Evolutionary conservation across 352 stramenopile genomes (phyloP).

Genomic region (Phytopythium litorale): DNA sequence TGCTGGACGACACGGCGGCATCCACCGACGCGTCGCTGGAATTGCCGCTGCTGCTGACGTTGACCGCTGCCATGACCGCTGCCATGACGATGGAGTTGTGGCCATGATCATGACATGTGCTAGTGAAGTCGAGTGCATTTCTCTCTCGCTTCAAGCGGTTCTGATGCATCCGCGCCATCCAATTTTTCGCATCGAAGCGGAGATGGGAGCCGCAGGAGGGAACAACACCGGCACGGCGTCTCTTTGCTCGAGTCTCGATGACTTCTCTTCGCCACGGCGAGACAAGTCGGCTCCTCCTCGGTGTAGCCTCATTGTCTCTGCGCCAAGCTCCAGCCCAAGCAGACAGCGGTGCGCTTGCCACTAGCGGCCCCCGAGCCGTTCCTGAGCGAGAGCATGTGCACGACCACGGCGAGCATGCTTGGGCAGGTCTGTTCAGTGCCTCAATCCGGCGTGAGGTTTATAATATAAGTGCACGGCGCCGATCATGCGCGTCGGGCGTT

Average conservation of each 20-base stretch:
- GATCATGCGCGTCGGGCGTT: constrained; percentile 8
- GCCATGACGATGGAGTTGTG: not conserved
- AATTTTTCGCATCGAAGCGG: constrained; percentile 1
- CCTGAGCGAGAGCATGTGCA: not conserved
- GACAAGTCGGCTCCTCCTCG: not conserved
- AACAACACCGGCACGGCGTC: not conserved
- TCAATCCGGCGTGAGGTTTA: not conserved
- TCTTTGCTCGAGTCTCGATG: not conserved
- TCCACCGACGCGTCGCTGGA: constrained; percentile 1
- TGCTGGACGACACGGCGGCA: constrained; percentile 16
- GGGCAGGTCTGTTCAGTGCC: not conserved
- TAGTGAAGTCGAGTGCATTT: not conserved
- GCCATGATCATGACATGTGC: not conserved
- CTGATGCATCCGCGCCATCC: not conserved
- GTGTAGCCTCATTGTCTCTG: not conserved
- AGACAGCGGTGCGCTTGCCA: no score
- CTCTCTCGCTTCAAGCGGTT: not conserved
- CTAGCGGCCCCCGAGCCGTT: no score
- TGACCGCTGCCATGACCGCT: not conserved
- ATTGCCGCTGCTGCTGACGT: constrained; percentile 10
- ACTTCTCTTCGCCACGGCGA: not conserved
- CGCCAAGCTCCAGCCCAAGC: no score
- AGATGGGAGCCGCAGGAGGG: constrained; percentile 1
- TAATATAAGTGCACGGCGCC: not conserved
- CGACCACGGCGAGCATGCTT: no score